Evolutionary conservation across 495 filamentous ascomycete genomes (phyloP).

Genomic region (Mytilinidion resinicola): DNA sequence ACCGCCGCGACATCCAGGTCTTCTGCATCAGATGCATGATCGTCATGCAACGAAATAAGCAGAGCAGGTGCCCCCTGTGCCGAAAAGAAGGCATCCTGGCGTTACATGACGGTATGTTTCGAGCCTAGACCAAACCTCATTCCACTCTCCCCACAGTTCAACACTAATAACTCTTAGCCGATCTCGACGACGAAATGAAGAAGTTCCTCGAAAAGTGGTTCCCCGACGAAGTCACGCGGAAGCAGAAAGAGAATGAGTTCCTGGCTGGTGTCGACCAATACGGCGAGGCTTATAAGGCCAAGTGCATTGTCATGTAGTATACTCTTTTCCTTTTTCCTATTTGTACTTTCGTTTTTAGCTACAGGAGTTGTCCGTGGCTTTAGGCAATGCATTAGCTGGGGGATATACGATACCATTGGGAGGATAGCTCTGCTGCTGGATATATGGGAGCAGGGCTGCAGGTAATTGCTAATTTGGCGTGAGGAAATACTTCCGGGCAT

Average conservation of each 20-base stretch:
- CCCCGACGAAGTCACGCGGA: conserved; percentile 60
- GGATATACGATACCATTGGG: too few species aligned
- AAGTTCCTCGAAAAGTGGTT: conserved; percentile 63
- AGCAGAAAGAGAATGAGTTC: conserved; percentile 52
- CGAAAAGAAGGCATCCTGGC: conserved; percentile 52
- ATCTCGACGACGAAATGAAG: conserved; percentile 55
- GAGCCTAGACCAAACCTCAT: too few species aligned
- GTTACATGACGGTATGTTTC: conserved; percentile 50
- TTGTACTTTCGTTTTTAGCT: too few species aligned
- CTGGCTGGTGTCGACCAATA: conserved; percentile 50
- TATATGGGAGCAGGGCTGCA: too few species aligned
- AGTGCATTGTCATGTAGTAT: conserved; percentile 40
- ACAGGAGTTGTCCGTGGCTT: too few species aligned
- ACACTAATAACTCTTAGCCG: conserved; percentile 31
- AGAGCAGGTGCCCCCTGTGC: conserved; percentile 61
- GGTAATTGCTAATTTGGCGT: too few species aligned
- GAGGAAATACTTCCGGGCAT: too few species aligned
- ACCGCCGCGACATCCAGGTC: conserved; percentile 20
- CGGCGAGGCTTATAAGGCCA: conserved; percentile 39
- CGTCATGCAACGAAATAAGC: conserved; percentile 56
- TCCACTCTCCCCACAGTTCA: too few species aligned
- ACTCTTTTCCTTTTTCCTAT: too few species aligned
- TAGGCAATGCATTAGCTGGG: too few species aligned
- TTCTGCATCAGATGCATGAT: conserved; percentile 71
- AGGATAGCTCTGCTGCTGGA: too few species aligned